Percentiles rank a stretch among this genome's conserved stretches.
Conservation (phyloP, 2,329 filamentous ascomycete genomes). For the Colletotrichum lentis region DNA sequence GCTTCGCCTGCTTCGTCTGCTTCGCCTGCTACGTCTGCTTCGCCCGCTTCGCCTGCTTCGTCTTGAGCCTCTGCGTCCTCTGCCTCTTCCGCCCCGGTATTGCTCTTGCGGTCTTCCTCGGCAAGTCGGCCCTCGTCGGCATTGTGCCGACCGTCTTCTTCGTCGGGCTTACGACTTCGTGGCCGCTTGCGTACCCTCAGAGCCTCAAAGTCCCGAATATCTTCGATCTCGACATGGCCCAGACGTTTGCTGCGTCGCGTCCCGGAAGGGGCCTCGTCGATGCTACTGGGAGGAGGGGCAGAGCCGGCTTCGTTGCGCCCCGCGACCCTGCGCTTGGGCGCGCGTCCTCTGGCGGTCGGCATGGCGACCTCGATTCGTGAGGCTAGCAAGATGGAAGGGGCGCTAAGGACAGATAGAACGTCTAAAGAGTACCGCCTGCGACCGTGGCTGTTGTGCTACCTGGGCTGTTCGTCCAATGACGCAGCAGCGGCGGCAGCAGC, state of each 20-base stretch:
- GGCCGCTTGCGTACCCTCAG: neutral
- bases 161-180: neutral
- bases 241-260: constrained; percentile 24
- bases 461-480: constrained; percentile 7
- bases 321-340: neutral
- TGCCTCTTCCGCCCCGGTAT: too few relatives aligned
- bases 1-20: too few relatives aligned
- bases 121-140: too few relatives aligned
- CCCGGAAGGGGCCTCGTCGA: neutral
- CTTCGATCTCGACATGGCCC: constrained; percentile 4
- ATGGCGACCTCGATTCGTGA: neutral
- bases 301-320: neutral
- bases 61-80: too few relatives aligned
- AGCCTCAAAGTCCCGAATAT: neutral
- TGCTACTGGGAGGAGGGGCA: neutral
- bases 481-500: neutral
- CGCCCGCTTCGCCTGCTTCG: too few relatives aligned
- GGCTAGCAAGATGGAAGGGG: neutral
- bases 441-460: neutral
- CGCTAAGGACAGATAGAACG: neutral
- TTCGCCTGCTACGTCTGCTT: too few relatives aligned
- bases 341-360: neutral
- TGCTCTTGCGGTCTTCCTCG: too few relatives aligned
- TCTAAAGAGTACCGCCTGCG: neutral
- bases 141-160: neutral